Conservation (phyloP, 2,329 filamentous ascomycete species). For the Proliferodiscus dingleyae region DNA sequence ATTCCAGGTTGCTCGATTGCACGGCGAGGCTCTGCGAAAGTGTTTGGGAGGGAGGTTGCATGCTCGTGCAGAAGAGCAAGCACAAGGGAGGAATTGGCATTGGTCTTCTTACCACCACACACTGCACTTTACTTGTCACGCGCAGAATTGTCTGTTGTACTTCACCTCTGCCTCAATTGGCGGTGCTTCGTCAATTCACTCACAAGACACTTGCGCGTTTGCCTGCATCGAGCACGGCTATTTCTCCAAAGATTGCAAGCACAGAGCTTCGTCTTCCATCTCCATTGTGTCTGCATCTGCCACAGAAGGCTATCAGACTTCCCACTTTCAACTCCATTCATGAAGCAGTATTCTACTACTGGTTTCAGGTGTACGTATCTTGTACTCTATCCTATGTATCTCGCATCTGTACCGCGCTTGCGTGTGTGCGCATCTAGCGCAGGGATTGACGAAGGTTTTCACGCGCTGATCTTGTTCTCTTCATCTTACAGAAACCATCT, state of each 20-base stretch:
- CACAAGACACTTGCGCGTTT: conserved; percentile 22
- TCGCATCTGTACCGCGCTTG: conserved; percentile 19
- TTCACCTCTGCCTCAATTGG: conserved; percentile 15
- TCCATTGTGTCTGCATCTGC: conserved; percentile 35
- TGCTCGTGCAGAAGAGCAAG: background rate
- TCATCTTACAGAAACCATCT: conserved; percentile 28
- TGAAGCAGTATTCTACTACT: conserved; percentile 22
- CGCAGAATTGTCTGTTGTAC: conserved; percentile 21
- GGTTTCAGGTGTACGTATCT: conserved; percentile 34
- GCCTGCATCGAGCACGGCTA: conserved; percentile 22
- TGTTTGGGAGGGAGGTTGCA: background rate
- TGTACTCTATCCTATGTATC: conserved; percentile 34
- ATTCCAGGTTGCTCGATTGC: background rate
- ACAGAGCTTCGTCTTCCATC: conserved; percentile 60
- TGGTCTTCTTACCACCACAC: conserved; percentile 6
- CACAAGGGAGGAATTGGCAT: background rate
- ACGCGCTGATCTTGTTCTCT: conserved; percentile 29
- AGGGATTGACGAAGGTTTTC: conserved; percentile 21
- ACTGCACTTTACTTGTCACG: conserved; percentile 2
- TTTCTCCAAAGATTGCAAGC: conserved; percentile 43
- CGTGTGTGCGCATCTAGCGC: conserved; percentile 10
- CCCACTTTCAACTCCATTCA: conserved; percentile 30
- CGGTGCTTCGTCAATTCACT: conserved; percentile 12
- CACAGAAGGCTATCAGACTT: conserved; percentile 31
- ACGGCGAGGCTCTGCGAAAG: conserved; percentile 4